Evolutionary conservation across 2,329 filamentous ascomycete genomes (phyloP), one percentile per base, ranked within the genome.

Genomic region (Scedosporium minutisporum): DNA sequence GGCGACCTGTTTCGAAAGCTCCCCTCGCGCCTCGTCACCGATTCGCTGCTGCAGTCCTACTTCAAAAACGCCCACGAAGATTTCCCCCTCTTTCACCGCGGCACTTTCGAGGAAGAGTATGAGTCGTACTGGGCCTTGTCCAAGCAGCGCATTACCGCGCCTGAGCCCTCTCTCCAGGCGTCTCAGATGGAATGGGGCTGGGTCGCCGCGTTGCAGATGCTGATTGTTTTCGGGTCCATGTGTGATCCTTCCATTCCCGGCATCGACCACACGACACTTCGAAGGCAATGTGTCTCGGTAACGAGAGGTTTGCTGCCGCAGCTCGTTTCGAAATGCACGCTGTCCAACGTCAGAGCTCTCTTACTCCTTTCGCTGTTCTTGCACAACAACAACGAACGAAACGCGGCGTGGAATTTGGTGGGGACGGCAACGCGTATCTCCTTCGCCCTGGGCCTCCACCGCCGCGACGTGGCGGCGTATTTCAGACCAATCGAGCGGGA

Each of bases 381-480:
- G 1, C 74, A 76, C 55, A 76, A 76, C 42, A 73, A 73, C 42
- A 74, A 75, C 62, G 74, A 76, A 58, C 66, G 74, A 6, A 76
- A 76, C 33, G 74, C 73, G 1, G 71, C 73, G 0, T 74, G 72
- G 72, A 74, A 74, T 18, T 67, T 73, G 0, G 68, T 69, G 0
- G 72, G 72, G 2, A 71, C 72, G 1, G 72, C 72, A 0, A 73
- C 68, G 3, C 65, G 72, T 0, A 69, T 73, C 18, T 67, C 69
- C 1, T 74, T 73, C 6, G 72, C 72, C 0, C 67, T 74, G 1
- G 72, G 71, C 0, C 67, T 74, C 6, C 72, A 74, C 44, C 65
- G 72, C 23, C 66, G 65, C 7, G 71, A 73, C 21, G 72, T 71
- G 60, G 66, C 67, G 41, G 65, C 67, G 0, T 68, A 68, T 0